A percentile compares a stretch with the other conserved stretches of the same genome.
phyloP scores from a whole-genome alignment of 2,329 filamentous ascomycete genomes.

The Trichoderma hamatum region DNA sequence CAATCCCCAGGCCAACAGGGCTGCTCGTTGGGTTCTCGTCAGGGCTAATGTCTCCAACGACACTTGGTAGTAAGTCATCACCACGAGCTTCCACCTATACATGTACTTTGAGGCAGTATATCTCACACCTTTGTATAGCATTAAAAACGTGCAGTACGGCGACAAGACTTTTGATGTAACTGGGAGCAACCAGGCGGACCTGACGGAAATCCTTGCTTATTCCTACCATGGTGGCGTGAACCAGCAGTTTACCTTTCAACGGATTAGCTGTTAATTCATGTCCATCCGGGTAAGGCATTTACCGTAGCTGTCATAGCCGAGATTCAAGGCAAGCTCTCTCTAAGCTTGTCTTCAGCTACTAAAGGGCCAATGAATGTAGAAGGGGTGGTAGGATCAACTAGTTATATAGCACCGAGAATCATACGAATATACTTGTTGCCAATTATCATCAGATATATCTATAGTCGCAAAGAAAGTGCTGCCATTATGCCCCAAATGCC shows the following conservation, averaged over 20 bases:
- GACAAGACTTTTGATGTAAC: conserved; percentile 1
- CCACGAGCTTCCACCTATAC: no score
- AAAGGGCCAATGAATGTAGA: no score
- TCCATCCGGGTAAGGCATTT: background rate
- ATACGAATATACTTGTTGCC: background rate
- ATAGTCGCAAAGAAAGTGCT: background rate
- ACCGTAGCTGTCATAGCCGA: background rate
- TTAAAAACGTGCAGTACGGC: background rate
- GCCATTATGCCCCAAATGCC: background rate
- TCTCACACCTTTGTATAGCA: background rate
- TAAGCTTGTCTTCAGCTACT: background rate
- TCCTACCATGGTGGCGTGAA: background rate
- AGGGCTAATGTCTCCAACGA: background rate
- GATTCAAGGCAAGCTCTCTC: no score
- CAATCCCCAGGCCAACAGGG: background rate
- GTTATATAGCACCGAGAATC: background rate
- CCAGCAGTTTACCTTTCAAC: conserved; percentile 13
- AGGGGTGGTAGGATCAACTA: background rate
- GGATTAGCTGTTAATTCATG: background rate
- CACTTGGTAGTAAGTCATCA: background rate
- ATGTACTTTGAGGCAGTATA: background rate
- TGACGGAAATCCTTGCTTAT: conserved; percentile 16
- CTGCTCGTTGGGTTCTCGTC: conserved; percentile 1
- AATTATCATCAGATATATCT: background rate
- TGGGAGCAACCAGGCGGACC: conserved; percentile 1